Evolutionary conservation across 441 rosid species (phyloP).

Genomic region (Daphne laureola): DNA sequence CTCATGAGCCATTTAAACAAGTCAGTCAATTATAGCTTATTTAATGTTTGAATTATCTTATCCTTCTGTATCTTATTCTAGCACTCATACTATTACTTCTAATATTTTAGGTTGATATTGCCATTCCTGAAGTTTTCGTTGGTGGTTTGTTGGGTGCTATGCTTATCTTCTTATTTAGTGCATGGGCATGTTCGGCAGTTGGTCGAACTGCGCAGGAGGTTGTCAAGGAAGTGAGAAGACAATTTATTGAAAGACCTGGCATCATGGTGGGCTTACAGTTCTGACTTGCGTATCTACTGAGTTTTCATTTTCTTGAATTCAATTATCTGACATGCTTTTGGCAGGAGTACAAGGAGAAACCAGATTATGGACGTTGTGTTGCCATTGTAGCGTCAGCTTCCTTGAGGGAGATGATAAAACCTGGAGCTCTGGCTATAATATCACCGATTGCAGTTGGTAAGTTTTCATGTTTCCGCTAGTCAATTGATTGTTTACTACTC

Average conservation of each 20-base stretch:
- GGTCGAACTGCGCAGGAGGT: constrained; percentile 99
- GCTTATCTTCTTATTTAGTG: constrained; percentile 96
- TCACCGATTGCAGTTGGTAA: constrained; percentile 84
- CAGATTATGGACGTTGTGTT: constrained; percentile 96
- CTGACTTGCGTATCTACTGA: constrained; percentile 2
- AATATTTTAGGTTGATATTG: constrained; percentile 86
- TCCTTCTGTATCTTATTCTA: not conserved
- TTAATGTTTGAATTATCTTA: not conserved
- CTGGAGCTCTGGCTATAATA: constrained; percentile 86
- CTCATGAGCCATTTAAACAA: constrained; percentile 71
- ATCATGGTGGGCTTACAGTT: constrained; percentile 67
- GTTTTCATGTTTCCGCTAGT: constrained; percentile 12
- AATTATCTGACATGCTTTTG: constrained; percentile 6
- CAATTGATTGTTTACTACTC: not conserved
- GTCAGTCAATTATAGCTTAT: constrained; percentile 21
- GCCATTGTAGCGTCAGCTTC: constrained; percentile 98
- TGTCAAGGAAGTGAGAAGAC: constrained; percentile 97
- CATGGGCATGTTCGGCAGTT: constrained; percentile 97
- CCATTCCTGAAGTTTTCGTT: constrained; percentile 89
- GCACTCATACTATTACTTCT: not conserved
- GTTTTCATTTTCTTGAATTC: constrained; percentile 5
- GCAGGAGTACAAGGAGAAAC: constrained; percentile 95
- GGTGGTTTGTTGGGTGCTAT: constrained; percentile 95
- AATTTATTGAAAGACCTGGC: constrained; percentile 97
- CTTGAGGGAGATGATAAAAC: constrained; percentile 94